phyloP scores from a whole-genome alignment of 352 stramenopile genomes.

The Blastocystis hominis region DNA sequence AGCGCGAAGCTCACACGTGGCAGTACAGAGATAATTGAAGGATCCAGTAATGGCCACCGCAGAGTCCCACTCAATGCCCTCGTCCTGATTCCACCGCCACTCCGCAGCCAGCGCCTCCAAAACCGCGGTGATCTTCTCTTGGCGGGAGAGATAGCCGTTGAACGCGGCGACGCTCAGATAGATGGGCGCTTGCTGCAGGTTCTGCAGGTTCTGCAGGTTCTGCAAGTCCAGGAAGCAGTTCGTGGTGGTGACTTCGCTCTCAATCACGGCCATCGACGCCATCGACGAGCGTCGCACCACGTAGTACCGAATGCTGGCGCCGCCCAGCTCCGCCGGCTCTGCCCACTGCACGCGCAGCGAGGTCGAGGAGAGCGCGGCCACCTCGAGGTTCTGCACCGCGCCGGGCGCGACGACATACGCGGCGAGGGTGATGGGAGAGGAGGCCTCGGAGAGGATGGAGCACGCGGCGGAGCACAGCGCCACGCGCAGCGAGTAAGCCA shows the following conservation, averaged over 20 bases:
- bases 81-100: neutral
- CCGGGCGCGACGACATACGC: no score
- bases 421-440: no score
- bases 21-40: conserved; percentile 12
- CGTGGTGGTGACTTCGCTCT: neutral
- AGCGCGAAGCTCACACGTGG: neutral
- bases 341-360: no score
- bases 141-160: conserved; percentile 6
- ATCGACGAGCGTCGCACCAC: no score
- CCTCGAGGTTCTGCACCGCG: no score
- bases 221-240: neutral
- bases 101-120: neutral
- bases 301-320: no score
- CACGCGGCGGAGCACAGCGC: no score
- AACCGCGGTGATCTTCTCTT: neutral
- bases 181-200: no score
- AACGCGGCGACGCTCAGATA: neutral
- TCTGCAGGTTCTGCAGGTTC: neutral
- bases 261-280: neutral
- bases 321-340: no score
- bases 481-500: no score
- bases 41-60: neutral
- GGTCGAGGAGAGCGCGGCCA: no score
- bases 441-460: no score
- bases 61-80: neutral